Conservation (phyloP, 805 yeast genomes). For the Clavispora fructus region DNA sequence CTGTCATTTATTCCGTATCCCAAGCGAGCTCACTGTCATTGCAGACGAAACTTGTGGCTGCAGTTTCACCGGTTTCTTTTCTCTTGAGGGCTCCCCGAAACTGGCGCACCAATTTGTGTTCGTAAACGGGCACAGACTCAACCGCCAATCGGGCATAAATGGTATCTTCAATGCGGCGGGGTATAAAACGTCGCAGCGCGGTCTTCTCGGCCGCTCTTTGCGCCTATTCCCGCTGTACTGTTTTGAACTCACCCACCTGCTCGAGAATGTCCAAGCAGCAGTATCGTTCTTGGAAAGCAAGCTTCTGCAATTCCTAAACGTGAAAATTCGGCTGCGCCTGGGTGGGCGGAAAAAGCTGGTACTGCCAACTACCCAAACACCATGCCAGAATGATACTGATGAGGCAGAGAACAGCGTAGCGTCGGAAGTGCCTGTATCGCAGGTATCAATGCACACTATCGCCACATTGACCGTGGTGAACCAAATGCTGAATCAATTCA, state of each 20-base stretch:
- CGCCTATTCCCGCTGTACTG: background rate
- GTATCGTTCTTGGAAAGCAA: background rate
- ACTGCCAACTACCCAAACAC: background rate
- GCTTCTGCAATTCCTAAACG: background rate
- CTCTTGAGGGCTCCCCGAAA: background rate
- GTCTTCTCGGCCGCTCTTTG: constrained; percentile 14
- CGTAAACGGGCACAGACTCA: constrained; percentile 36
- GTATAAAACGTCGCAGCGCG: constrained; percentile 15
- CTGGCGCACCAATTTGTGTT: constrained; percentile 38
- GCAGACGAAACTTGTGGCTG: background rate
- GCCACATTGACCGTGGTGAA: constrained; percentile 29
- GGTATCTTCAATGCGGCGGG: background rate
- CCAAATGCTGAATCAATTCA: constrained; percentile 63
- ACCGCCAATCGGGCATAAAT: constrained; percentile 2
- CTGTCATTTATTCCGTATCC: background rate
- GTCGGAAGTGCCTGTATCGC: background rate
- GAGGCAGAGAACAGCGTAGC: background rate
- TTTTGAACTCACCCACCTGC: background rate
- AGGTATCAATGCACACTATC: background rate
- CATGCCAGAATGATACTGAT: background rate
- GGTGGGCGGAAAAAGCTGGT: background rate
- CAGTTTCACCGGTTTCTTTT: background rate
- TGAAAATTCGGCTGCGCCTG: too few relatives aligned
- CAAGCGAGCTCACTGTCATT: background rate
- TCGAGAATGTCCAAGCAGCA: background rate